Evolutionary conservation across 805 yeast species (phyloP).

Genomic region (Pichia scutulata): DNA sequence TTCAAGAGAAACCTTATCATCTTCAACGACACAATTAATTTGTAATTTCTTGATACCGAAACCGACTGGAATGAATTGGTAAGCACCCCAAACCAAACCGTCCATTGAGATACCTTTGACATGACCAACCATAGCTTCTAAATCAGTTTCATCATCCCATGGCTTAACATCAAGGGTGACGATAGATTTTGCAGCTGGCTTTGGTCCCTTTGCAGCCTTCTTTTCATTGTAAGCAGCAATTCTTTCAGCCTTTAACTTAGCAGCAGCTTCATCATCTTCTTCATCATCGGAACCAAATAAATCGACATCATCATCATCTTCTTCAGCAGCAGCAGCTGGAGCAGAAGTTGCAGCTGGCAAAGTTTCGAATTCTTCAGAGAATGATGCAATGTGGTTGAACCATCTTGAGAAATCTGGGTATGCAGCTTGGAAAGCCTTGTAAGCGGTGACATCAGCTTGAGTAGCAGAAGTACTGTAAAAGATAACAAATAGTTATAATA

Average conservation of each 20-base stretch:
- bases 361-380: slow-evolving; percentile 73
- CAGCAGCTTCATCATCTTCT: slow-evolving; percentile 95
- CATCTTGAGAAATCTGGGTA: slow-evolving; percentile 96
- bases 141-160: slow-evolving; percentile 99
- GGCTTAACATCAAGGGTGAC: slow-evolving; percentile 98
- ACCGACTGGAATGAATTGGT: slow-evolving; percentile 93
- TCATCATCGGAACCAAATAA: slow-evolving; percentile 92
- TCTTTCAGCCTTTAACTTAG: slow-evolving; percentile 95
- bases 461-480: slow-evolving; percentile 72
- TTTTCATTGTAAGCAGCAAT: slow-evolving; percentile 95
- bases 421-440: slow-evolving; percentile 86
- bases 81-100: slow-evolving; percentile 98
- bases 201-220: slow-evolving; percentile 95
- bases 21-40: slow-evolving; percentile 97
- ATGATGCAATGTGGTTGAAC: slow-evolving; percentile 97
- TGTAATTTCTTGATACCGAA: slow-evolving; percentile 99
- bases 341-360: slow-evolving; percentile 75
- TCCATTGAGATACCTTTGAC: slow-evolving; percentile 82
- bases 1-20: slow-evolving; percentile 87
- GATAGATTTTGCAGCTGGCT: slow-evolving; percentile 97
- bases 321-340: slow-evolving; percentile 57
- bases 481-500: slow-evolving; percentile 15
- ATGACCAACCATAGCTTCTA: slow-evolving; percentile 78
- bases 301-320: slow-evolving; percentile 87
- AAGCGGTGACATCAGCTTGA: slow-evolving; percentile 91